Conservation (phyloP, 208 protist genomes). For the Leishmania mexicana region DNA sequence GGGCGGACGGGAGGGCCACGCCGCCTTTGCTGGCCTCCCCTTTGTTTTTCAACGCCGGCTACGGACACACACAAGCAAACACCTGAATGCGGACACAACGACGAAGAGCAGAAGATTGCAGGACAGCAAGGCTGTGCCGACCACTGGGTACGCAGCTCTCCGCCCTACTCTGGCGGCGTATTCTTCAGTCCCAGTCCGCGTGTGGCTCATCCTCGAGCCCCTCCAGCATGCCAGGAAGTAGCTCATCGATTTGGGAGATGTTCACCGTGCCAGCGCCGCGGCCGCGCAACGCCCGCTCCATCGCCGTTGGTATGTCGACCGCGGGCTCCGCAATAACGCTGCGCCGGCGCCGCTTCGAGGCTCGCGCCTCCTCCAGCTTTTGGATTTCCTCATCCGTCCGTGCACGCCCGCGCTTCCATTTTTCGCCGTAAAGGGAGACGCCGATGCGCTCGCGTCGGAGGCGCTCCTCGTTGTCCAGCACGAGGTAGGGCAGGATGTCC, state of each 20-base stretch:
- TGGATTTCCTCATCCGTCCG: conserved; percentile 75
- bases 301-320: conserved; percentile 50
- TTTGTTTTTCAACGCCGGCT: not conserved
- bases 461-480: conserved; percentile 87
- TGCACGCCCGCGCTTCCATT: conserved; percentile 72
- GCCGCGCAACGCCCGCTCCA: conserved; percentile 66
- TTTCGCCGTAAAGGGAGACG: conserved; percentile 64
- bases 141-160: not conserved
- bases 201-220: conserved; percentile 46
- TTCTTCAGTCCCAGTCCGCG: conserved; percentile 57
- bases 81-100: too few species aligned
- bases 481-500: conserved; percentile 73
- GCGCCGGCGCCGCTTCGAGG: conserved; percentile 54
- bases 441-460: conserved; percentile 74
- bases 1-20: not conserved
- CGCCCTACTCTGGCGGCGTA: not conserved
- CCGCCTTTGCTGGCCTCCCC: not conserved
- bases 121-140: not conserved
- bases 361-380: conserved; percentile 47
- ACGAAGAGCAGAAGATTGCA: not conserved
- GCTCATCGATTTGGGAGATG: conserved; percentile 77
- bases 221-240: conserved; percentile 71
- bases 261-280: conserved; percentile 65
- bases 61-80: not conserved
- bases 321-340: conserved; percentile 47